Evolutionary conservation across 2,329 filamentous ascomycete species (phyloP), one percentile per base, ranked within the genome.

Genomic region (Colletotrichum phormii): DNA sequence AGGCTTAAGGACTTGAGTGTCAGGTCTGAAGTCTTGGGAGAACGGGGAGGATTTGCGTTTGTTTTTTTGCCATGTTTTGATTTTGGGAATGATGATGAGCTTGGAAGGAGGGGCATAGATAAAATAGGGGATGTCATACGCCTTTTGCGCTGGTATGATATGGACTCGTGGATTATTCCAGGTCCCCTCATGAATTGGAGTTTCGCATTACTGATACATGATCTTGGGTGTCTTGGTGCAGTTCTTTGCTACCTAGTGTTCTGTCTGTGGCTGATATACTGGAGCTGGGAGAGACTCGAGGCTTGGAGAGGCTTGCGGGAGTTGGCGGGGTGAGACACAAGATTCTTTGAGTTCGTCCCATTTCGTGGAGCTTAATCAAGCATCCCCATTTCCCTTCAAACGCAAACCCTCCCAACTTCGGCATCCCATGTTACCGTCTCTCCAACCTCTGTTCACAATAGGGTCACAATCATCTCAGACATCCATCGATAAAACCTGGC

Each of bases 1-100:
- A 92, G 80, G 86, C 87, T 54, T 88, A 81, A 77, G 26, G 22
- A 29, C 13, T 9, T 18, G 15, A 3, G 0, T 1, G 5, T 15
- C 37, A 42, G 0, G 2, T 42, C 5, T 7, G 37, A 42, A 15
- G 0, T 3, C 2, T 7, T 15, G 13, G 26, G 24, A 5, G 15
- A 1, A 5, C 2, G 24, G 63, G 26, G 26, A 15, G 29, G 33
- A 13, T 29, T 46, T 55, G 15, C 58, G 8, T 42, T 35, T 15
- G 53, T n/a, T 29, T 58, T 54, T 62, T 22, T 49, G 7, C 49
- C 15, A 42, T 18, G 29, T 15, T 15, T 8, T 18, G 18, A 24
- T 37, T 26, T 49, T 60, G 42, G 51, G 12, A 9, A 63, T 63
- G 60, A 63, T 26, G 60, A 58, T 59, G 24, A 66, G 18, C 18